A percentile compares a stretch with the other conserved stretches of the same genome.
These are phyloP conservation scores for Hamamelis virginiana DNA, from an alignment of 164 flowering plant species.

Conservation along the genomic window DNA sequence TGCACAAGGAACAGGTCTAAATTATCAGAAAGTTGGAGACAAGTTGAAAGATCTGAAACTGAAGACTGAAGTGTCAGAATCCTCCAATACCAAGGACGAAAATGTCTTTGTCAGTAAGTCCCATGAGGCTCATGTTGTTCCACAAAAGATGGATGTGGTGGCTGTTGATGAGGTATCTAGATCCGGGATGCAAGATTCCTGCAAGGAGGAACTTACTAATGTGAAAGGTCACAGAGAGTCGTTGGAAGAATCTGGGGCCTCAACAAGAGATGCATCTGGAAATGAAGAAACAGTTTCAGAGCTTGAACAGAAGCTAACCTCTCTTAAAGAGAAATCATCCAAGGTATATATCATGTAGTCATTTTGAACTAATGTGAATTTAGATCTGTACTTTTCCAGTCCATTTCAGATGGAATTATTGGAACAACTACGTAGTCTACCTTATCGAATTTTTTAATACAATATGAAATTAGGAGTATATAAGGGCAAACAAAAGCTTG, in stretches of 20 bases:
- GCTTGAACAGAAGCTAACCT: slow-evolving; percentile 22
- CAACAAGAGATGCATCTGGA: slow-evolving; percentile 12
- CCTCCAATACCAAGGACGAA: slow-evolving; percentile 8
- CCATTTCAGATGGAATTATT: neutral
- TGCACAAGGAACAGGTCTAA: slow-evolving; percentile 17
- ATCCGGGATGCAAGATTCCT: slow-evolving; percentile 5
- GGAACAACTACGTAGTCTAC: neutral
- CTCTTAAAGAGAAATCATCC: slow-evolving; percentile 23
- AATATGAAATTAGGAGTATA: neutral
- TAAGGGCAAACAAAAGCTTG: neutral
- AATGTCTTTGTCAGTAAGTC: slow-evolving; percentile 6
- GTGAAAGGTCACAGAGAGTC: slow-evolving; percentile 2
- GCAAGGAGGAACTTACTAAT: slow-evolving; percentile 4
- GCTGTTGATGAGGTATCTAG: slow-evolving; percentile 6
- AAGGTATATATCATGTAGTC: slow-evolving; percentile 28
- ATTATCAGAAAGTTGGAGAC: slow-evolving; percentile 19
- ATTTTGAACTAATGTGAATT: neutral
- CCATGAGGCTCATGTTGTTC: neutral
- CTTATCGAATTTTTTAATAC: neutral
- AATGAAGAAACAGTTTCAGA: slow-evolving; percentile 18
- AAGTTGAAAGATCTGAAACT: slow-evolving; percentile 29
- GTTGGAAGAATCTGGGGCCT: slow-evolving; percentile 4
- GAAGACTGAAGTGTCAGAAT: slow-evolving; percentile 19
- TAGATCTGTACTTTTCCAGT: neutral
- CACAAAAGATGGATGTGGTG: slow-evolving; percentile 7